Evolutionary conservation across 2,329 filamentous ascomycete species (phyloP), one percentile per base, ranked within the genome.

Genomic region (Aureobasidium musti): DNA sequence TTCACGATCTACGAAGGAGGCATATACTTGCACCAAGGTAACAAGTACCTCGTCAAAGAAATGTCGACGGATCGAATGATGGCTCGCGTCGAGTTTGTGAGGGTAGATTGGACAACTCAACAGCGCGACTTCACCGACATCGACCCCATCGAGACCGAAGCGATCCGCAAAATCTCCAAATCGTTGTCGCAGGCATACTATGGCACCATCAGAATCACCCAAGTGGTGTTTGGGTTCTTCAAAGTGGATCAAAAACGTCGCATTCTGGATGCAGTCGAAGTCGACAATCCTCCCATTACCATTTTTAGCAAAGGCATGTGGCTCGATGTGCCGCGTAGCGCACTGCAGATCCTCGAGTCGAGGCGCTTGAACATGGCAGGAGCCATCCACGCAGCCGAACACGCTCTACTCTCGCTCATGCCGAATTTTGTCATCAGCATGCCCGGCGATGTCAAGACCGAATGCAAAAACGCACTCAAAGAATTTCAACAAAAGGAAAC

Each of bases 1-100:
- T 98, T 97, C 78, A 97, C 92, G 1, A 86, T 99, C 68, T 99
- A 99, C 77, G 94, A 98, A 76, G 95, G 95, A 14, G 95, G 92
- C 52, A 97, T 99, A 69, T 99, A 96, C 79, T 82, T 99, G 5
- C 95, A 99, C 73, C 95, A 99, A 79, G 95, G 95, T n/a, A 87
- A 88, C 69, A 94, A 89, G 1, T 99, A 97, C 74, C 84, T 98
- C 2, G 91, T 99, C 63, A 90, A 92, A 71, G 92, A 98, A 72
- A 93, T 98, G 73, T 86, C 86, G 69, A 89, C 91, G 0, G 91
- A 95, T 39, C 85, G 85, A 68, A 89, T 88, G 73, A 88, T 97
- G 71, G 95, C 95, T 5, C 90, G 90, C 70, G 95, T 99, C 4
- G 89, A 95, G 77, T 86, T 87, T 68, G 94, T 97, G 59, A 90